Conservation (phyloP, 257 asterid species). For the Solanum ossicruentum region DNA sequence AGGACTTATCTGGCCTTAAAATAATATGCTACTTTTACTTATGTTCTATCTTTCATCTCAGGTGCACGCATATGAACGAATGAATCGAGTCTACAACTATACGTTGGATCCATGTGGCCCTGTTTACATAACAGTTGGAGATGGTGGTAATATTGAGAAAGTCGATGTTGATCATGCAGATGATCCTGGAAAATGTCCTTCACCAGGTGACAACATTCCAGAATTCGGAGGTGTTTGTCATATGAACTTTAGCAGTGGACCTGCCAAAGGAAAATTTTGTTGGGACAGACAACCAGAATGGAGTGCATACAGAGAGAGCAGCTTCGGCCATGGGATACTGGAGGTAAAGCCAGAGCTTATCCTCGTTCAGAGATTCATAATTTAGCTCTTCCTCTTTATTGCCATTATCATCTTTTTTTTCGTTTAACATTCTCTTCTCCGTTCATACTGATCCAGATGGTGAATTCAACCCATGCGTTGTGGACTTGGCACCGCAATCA, state of each 20-base stretch:
- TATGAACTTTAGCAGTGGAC: conserved; percentile 58
- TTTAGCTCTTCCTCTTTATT: neutral
- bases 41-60: neutral
- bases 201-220: conserved; percentile 39
- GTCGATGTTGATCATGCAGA: conserved; percentile 76
- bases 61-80: conserved; percentile 81
- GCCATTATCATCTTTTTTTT: too few species aligned
- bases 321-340: conserved; percentile 95
- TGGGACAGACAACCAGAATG: conserved; percentile 92
- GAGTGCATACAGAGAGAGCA: conserved; percentile 93
- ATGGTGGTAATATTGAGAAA: conserved; percentile 86
- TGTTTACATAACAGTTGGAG: conserved; percentile 68
- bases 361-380: neutral
- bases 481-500: conserved; percentile 99
- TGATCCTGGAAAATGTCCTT: conserved; percentile 70
- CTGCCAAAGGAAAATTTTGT: conserved; percentile 66
- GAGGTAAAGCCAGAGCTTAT: conserved; percentile 39
- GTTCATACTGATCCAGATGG: conserved; percentile 29
- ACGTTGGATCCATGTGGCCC: conserved; percentile 69
- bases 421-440: neutral
- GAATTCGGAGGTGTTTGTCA: conserved; percentile 65
- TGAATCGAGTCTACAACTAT: conserved; percentile 71
- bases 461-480: conserved; percentile 59
- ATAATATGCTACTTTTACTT: neutral
- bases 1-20: neutral